Evolutionary conservation across 2,329 filamentous ascomycete species (phyloP).

Genomic region (Xylariomycetidae sp.): DNA sequence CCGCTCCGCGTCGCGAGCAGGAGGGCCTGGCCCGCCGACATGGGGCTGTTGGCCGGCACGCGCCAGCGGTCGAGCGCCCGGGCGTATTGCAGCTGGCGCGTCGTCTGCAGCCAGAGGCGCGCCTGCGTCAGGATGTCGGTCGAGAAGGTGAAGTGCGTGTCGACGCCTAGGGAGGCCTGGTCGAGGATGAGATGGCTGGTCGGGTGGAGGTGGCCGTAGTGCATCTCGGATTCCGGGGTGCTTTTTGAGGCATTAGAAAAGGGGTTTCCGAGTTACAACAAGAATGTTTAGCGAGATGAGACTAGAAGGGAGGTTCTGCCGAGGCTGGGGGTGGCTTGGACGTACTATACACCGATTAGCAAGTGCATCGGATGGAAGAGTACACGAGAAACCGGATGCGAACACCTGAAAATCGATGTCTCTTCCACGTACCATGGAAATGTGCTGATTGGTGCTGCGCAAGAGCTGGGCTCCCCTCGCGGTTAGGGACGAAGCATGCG

Average conservation of each 20-base stretch:
- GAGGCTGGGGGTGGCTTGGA: too few species aligned
- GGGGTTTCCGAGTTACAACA: too few species aligned
- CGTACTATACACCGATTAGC: too few species aligned
- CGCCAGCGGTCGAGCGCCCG: constrained; percentile 27
- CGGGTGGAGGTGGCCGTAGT: constrained; percentile 45
- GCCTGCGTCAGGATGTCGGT: constrained; percentile 46
- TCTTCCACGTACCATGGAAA: too few species aligned
- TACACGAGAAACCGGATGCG: too few species aligned
- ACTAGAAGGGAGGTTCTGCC: too few species aligned
- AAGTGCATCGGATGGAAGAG: too few species aligned
- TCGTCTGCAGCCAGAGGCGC: constrained; percentile 43
- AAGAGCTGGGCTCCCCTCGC: constrained; percentile 34
- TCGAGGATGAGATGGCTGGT: constrained; percentile 37
- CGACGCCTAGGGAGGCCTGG: constrained; percentile 45
- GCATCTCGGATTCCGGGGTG: constrained; percentile 53
- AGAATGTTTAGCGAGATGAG: too few species aligned
- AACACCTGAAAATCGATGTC: too few species aligned
- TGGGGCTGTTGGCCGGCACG: constrained; percentile 40
- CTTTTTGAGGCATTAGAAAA: too few species aligned
- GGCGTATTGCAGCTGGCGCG: not conserved
- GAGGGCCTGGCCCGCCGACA: constrained; percentile 48
- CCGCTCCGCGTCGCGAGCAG: constrained; percentile 44
- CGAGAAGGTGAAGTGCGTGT: constrained; percentile 48
- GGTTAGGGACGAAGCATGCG: constrained; percentile 42
- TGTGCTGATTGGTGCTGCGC: constrained; percentile 40